These are phyloP conservation scores for Aspergillus glaucus DNA, from an alignment of 2,329 filamentous ascomycete species.

Conservation along the genomic window DNA sequence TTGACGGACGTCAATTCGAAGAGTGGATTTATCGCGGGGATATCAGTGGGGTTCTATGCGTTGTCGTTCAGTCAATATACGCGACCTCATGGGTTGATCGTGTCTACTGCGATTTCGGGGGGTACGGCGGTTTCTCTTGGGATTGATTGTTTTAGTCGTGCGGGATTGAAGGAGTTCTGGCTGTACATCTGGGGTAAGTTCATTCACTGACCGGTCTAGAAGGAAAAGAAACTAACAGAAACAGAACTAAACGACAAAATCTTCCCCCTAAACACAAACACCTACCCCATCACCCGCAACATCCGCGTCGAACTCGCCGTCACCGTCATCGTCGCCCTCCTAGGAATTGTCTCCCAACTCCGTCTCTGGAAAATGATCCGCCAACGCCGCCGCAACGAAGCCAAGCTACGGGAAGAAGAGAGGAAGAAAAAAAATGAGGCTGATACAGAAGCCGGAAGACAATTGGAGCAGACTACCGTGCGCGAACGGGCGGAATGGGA, in stretches of 20 bases:
- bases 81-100: slow-evolving; percentile 69
- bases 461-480: slow-evolving; percentile 43
- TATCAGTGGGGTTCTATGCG: slow-evolving; percentile 63
- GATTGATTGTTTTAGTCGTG: slow-evolving; percentile 82
- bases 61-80: slow-evolving; percentile 75
- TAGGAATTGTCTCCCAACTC: slow-evolving; percentile 77
- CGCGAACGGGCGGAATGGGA: slow-evolving; percentile 62
- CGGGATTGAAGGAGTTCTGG: slow-evolving; percentile 96
- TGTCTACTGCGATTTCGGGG: slow-evolving; percentile 70
- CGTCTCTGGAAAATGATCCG: slow-evolving; percentile 77
- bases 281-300: slow-evolving; percentile 79
- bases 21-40: slow-evolving; percentile 67
- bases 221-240: slow-evolving; percentile 5
- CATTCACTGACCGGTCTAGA: no score
- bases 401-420: slow-evolving; percentile 44
- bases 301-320: slow-evolving; percentile 79
- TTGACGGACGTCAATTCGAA: slow-evolving; percentile 58
- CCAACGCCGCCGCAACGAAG: slow-evolving; percentile 43
- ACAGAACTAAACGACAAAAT: slow-evolving; percentile 65
- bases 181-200: slow-evolving; percentile 72
- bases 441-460: slow-evolving; percentile 64
- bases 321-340: slow-evolving; percentile 65
- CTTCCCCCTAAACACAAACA: slow-evolving; percentile 69
- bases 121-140: slow-evolving; percentile 74
- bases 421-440: slow-evolving; percentile 53